Conservation (phyloP, 2,329 filamentous ascomycete genomes). For the Sporothrix luriei region DNA sequence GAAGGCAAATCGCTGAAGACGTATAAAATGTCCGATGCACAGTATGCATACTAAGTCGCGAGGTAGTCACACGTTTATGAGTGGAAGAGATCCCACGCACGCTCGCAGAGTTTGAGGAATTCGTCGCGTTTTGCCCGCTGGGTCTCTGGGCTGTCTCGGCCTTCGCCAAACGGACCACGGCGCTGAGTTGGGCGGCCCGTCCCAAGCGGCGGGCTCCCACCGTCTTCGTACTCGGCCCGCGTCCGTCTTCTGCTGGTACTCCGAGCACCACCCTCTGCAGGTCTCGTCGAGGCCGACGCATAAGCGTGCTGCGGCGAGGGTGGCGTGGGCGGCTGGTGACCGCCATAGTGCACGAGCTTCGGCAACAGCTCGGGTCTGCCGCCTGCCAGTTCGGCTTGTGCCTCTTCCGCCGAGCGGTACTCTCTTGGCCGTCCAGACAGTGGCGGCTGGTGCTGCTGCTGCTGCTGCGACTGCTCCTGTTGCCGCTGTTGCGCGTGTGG, state of each 20-base stretch:
- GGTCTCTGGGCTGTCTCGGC: constrained; percentile 79
- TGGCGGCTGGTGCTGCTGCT: constrained; percentile 50
- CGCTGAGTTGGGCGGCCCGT: constrained; percentile 66
- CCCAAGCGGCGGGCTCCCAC: constrained; percentile 80
- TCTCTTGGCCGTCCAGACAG: constrained; percentile 72
- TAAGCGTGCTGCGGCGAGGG: constrained; percentile 70
- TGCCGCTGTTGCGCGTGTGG: constrained; percentile 27
- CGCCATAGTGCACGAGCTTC: constrained; percentile 92
- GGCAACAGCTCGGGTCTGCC: constrained; percentile 91
- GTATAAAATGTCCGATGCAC: constrained; percentile 23
- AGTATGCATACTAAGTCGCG: not conserved
- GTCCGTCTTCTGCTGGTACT: constrained; percentile 72
- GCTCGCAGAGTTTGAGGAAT: constrained; percentile 81
- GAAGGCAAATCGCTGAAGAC: constrained; percentile 17
- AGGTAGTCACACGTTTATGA: constrained; percentile 57
- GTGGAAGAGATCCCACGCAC: constrained; percentile 97
- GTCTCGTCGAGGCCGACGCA: constrained; percentile 38
- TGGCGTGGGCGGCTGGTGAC: constrained; percentile 89
- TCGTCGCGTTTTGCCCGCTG: constrained; percentile 87
- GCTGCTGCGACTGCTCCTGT: constrained; percentile 38
- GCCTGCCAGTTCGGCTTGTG: constrained; percentile 83
- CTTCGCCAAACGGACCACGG: constrained; percentile 75
- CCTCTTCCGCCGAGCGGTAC: constrained; percentile 94
- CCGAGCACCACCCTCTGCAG: constrained; percentile 54
- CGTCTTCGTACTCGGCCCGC: constrained; percentile 91